Evolutionary conservation across 106 monocot genomes (phyloP).

Genomic region (Iris macrosiphon): DNA sequence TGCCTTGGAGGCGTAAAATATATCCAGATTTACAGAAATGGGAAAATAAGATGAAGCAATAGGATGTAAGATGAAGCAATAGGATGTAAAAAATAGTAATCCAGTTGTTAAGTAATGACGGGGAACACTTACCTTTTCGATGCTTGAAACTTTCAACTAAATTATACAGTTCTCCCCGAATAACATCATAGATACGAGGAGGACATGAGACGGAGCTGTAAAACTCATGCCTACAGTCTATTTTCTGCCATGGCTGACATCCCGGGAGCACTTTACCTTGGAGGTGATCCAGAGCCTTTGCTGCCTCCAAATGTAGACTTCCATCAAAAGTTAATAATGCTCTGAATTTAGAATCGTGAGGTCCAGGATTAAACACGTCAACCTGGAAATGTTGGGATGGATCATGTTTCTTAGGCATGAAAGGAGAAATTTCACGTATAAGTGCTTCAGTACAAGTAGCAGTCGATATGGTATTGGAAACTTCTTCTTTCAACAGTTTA

Average conservation of each 20-base stretch:
- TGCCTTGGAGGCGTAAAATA: too few relatives aligned
- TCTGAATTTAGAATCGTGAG: conserved; percentile 47
- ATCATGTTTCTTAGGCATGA: conserved; percentile 47
- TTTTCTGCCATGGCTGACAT: conserved; percentile 79
- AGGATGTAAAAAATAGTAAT: too few relatives aligned
- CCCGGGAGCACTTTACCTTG: conserved; percentile 63
- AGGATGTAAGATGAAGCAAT: too few relatives aligned
- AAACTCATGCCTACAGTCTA: conserved; percentile 72
- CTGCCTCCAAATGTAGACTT: conserved; percentile 80
- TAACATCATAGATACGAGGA: conserved; percentile 52
- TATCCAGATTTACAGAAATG: too few relatives aligned
- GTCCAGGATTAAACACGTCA: conserved; percentile 55
- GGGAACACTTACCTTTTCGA: conserved; percentile 60
- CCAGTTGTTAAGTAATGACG: too few relatives aligned
- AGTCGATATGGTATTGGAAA: conserved; percentile 14
- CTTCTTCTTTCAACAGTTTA: conserved; percentile 41
- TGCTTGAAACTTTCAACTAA: conserved; percentile 39
- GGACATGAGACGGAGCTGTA: conserved; percentile 62
- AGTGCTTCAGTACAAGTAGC: conserved; percentile 49
- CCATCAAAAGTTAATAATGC: conserved; percentile 75
- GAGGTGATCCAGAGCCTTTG: conserved; percentile 81
- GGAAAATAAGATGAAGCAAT: too few relatives aligned
- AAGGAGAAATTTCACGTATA: conserved; percentile 47
- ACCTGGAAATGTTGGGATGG: conserved; percentile 36
- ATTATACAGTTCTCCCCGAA: conserved; percentile 35